Percentiles rank a stretch among this genome's conserved stretches.
Evolutionary conservation across 2,329 filamentous ascomycete species (phyloP).

Genomic region (Exserohilum rostratum): DNA sequence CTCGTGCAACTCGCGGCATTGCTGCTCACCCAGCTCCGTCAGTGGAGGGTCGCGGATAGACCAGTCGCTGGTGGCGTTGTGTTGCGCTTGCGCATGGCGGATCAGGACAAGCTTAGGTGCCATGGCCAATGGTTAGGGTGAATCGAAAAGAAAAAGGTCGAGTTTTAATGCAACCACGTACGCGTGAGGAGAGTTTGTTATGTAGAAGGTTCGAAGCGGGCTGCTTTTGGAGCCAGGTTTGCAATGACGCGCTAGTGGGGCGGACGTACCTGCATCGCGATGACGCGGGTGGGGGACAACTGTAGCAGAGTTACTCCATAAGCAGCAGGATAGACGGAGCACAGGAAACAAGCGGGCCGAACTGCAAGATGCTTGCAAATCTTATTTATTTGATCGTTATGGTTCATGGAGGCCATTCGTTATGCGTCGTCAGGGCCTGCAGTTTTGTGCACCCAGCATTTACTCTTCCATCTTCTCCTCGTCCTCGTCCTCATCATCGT

Average conservation of each 20-base stretch:
- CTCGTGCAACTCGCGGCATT: constrained; percentile 50
- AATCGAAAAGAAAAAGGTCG: not conserved
- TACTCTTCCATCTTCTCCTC: constrained; percentile 89
- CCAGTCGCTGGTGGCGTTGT: constrained; percentile 52
- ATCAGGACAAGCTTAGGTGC: constrained; percentile 55
- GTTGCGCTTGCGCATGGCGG: constrained; percentile 54
- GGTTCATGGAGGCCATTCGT: constrained; percentile 29
- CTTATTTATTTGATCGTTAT: constrained; percentile 23
- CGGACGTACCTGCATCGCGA: constrained; percentile 19
- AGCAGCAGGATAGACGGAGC: constrained; percentile 3
- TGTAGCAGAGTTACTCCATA: constrained; percentile 6
- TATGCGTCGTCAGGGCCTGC: constrained; percentile 33
- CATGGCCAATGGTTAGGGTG: constrained; percentile 33
- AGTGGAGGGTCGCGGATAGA: constrained; percentile 52
- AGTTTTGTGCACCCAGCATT: constrained; percentile 22
- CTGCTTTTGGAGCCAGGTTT: constrained; percentile 7
- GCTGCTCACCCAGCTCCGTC: constrained; percentile 50
- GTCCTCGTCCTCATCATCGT: constrained; percentile 72
- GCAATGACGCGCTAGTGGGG: constrained; percentile 24
- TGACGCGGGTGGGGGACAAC: constrained; percentile 14
- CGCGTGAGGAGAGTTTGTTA: not conserved
- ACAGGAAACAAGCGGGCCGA: constrained; percentile 1
- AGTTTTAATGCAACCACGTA: not conserved
- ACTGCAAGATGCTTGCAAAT: constrained; percentile 1
- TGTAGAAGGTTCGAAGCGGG: constrained; percentile 1